Percentiles rank a stretch among this genome's conserved stretches.
phyloP scores from a whole-genome alignment of 805 yeast species.

The Yarrowia keelungensis region DNA sequence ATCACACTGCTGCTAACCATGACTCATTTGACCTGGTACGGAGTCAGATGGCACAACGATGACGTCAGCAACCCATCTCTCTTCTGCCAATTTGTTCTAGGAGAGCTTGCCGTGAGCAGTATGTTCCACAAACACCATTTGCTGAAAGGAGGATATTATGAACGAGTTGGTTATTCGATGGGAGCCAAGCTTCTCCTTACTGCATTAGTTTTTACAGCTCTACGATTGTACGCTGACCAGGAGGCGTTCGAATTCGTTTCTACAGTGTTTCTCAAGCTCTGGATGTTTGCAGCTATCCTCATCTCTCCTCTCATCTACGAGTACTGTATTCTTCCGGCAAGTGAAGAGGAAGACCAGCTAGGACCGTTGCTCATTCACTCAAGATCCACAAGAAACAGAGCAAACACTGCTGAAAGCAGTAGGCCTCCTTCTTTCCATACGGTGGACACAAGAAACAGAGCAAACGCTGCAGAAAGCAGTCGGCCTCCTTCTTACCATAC shows the following conservation, averaged over 20 bases:
- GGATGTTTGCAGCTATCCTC: constrained; percentile 1
- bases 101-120: background rate
- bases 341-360: background rate
- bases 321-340: background rate
- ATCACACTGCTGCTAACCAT: background rate
- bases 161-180: background rate
- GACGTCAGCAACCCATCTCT: background rate
- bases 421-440: background rate
- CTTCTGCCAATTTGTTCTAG: background rate
- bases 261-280: background rate
- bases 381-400: background rate
- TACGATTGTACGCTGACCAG: background rate
- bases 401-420: background rate
- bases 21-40: background rate
- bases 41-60: background rate
- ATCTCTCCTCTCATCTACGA: background rate
- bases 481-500: constrained; percentile 1
- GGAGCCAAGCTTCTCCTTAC: background rate
- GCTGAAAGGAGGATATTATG: background rate
- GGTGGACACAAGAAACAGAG: background rate
- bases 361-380: background rate
- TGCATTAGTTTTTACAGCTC: background rate
- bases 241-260: background rate
- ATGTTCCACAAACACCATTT: background rate
- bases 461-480: background rate